Base-by-base conservation (phyloP, 2,329 filamentous ascomycete species). In the Curvularia spicifera region DNA sequence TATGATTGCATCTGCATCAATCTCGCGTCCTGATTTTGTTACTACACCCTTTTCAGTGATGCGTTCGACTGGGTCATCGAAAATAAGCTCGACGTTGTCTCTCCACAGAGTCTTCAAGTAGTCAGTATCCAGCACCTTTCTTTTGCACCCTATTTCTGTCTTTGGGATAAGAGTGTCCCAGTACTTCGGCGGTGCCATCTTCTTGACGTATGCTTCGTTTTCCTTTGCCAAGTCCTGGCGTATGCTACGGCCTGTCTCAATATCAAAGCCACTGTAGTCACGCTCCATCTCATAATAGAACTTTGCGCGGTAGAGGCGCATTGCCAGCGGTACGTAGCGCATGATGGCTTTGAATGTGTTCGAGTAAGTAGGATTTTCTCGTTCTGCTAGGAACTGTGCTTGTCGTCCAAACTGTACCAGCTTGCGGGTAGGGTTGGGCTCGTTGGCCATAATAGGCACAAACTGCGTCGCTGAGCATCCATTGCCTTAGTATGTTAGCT, bases 371-470 rank as follows among this genome's bases (percentile, higher is more conserved):
- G 76, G 78, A 50, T 82, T 82, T 0, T 78, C 74, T 10, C 81
- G 75, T 47, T 81, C 78, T 2, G 78, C 72, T 1, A 84, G 72
- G 72, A 80, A 84, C 57, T 84, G 83, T 4, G 82, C 72, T 68
- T 83, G 81, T 8, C 81, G 78, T n/a, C 72, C 78, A 61, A 84
- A 83, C 48, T 84, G 82, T 0, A 77, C 79, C 22, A 82, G 70
- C 24, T 73, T 76, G 20, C 70, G 75, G 9, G 76, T 79, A 4
- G 76, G 70, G 12, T 64, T 65, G 2, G 71, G 67, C n/a, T 71
- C 71, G 31, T 70, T 66, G 15, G 76, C 76, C 67, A 82, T 75
- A 35, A 79, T 76, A 3, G 80, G 81, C 1, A 82, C 77, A 40
- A 82, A 80, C 63, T 83, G 81, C 0, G 80, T 82, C 6, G 80